Conservation (phyloP, 2,329 filamentous ascomycete genomes). For the Orbilia brochopaga region DNA sequence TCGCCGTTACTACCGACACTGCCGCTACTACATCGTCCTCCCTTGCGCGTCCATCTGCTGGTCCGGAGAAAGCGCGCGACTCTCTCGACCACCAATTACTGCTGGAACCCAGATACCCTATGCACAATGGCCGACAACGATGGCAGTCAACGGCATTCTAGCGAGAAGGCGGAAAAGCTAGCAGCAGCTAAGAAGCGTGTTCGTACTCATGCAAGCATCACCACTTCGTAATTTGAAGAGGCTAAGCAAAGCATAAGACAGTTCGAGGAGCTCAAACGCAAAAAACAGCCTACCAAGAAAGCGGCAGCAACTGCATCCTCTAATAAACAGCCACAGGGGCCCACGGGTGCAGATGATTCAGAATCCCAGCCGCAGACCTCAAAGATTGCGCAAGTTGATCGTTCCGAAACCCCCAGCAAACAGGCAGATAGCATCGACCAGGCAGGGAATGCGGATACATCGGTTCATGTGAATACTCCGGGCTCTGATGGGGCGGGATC, state of each 20-base stretch:
- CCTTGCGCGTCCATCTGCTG: too few species aligned
- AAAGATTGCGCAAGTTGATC: background rate
- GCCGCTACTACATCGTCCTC: too few species aligned
- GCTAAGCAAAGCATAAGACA: constrained; percentile 8
- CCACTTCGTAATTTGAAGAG: background rate
- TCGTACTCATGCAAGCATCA: background rate
- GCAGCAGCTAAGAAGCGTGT: constrained; percentile 45
- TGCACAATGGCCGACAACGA: constrained; percentile 33
- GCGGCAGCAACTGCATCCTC: background rate
- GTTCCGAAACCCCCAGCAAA: too few species aligned
- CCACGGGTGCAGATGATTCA: background rate
- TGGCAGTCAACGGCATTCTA: background rate
- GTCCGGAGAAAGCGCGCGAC: too few species aligned
- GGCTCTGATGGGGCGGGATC: background rate
- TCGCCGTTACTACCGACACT: too few species aligned
- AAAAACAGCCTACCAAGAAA: constrained; percentile 46
- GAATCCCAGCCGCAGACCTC: background rate
- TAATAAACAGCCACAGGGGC: background rate
- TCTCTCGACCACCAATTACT: background rate
- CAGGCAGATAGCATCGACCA: too few species aligned
- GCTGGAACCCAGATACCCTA: background rate
- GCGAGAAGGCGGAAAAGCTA: constrained; percentile 44
- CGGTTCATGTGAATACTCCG: background rate
- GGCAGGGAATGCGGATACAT: too few species aligned
- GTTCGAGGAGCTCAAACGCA: constrained; percentile 49